Base-by-base conservation (phyloP, 495 filamentous ascomycete species). In the Tirmania nivea region DNA sequence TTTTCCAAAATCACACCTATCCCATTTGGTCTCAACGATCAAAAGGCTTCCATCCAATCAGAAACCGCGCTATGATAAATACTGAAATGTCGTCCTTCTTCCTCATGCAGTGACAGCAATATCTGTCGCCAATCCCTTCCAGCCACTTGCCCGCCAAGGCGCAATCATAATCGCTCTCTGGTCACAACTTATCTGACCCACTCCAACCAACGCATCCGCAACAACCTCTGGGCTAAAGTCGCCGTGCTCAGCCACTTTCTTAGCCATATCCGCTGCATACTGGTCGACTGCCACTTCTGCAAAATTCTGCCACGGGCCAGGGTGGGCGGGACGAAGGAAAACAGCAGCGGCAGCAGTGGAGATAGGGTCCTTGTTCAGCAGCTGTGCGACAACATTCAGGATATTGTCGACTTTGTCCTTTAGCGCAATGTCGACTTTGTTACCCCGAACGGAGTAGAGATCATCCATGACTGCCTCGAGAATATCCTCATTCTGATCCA, bases 391-490 rank as follows among this genome's bases (percentile, higher is more conserved):
- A n/a, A 73, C 70, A 10, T 70, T 69, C 35, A 80, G 65, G 20
- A 85, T 68, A 50, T 71, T 71, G 56, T 78, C 70, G 6, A 84
- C 67, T 55, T 74, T 73, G 34, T 65, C 63, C n/a, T 37, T 52
- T 11, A 56, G 48, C 10, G 34, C 48, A 14, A 19, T 3, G 39
- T 14, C 12, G 14, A 45, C 3, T 45, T 4, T 14, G 39, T 14
- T 19, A 19, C 14, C 39, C 2, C 39, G 39, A 19, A 14, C 12
- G 14, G 39, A 45, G 39, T 45, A 6, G 19, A 97, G 73, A 63
- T 92, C 86, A 1, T 77, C 75, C n/a, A 74, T 69, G 2, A 95
- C 84, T 0, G 87, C 87, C 47, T 86, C 83, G 9, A 86, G 69
- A 5, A 78, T 80, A 47, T 93, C 87, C 14, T 67, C 69, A 60